phyloP scores from a whole-genome alignment of 177 flowering plant species.

The Vitis hybrid region DNA sequence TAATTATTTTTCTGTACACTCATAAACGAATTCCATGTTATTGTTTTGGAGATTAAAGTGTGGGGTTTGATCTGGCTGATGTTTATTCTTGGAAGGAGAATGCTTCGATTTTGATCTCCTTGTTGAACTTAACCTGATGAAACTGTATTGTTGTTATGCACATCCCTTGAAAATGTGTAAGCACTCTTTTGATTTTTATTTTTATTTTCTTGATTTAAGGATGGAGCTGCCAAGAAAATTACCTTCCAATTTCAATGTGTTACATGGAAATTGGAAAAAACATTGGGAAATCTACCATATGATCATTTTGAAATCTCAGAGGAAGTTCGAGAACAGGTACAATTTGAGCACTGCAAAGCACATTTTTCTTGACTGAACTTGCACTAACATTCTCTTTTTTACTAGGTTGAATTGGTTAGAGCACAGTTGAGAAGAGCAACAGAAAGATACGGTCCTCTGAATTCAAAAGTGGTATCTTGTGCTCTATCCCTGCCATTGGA shows the following conservation, averaged over 20 bases:
- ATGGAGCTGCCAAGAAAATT: conserved; percentile 52
- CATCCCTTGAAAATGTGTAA: not conserved
- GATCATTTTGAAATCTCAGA: conserved; percentile 72
- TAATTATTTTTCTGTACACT: no score
- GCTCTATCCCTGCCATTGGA: conserved; percentile 44
- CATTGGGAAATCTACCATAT: conserved; percentile 58
- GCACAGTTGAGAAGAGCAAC: conserved; percentile 80
- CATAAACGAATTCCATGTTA: no score
- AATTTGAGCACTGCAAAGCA: not conserved
- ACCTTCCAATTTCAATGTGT: conserved; percentile 69
- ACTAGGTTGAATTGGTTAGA: conserved; percentile 76
- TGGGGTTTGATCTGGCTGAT: no score
- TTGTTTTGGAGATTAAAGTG: no score
- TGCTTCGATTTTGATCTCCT: not conserved
- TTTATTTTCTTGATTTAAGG: conserved; percentile 48
- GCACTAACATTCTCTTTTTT: conserved; percentile 8
- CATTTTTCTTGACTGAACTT: conserved; percentile 2
- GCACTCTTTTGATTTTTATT: conserved; percentile 11
- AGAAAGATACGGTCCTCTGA: conserved; percentile 56
- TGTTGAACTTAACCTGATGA: not conserved
- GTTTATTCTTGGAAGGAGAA: not conserved
- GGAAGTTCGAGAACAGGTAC: conserved; percentile 90
- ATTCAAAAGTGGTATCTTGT: conserved; percentile 35
- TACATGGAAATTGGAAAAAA: conserved; percentile 76
- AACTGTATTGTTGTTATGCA: conserved; percentile 2